Evolutionary conservation across 306 rosid genomes (phyloP), one percentile per base, ranked within the genome.

Genomic region (Spatholobus suberectus): DNA sequence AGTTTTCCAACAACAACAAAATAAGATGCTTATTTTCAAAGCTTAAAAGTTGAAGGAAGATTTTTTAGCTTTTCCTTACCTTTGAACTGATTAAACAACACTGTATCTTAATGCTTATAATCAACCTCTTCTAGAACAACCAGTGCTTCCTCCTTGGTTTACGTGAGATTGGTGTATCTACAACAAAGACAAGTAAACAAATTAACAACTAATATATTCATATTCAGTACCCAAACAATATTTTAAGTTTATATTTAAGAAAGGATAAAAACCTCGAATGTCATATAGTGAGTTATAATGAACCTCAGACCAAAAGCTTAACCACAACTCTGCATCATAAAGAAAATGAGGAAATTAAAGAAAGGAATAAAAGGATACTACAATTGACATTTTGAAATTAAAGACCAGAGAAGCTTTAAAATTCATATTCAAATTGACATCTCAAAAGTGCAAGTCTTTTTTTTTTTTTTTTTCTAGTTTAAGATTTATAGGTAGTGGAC

Each of bases 221-320:
- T 49, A 49, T 67, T 41, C 40, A 10, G 20, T 23, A 55, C 20
- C 11, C 71, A 0, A 24, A 67, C 6, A 18, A 20, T 17, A 55
- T 71, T 62, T 40, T 11, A 54, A 57, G 27, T 35, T 70, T 62
- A 49, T 65, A 61, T 70, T 17, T 6, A 11, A 15, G 44, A 18
- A 59, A 29, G 73, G 37, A 37, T 17, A 20, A 34, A 83, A 34
- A 93, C 98, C 96, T 85, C 32, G 86, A 61, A 85, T 70, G 67
- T 65, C 90, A 73, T 91, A 88, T 11, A 93, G 76, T 70, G 98
- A 91, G 81, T 91, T 93, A 86, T 90, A 93, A 78, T 93, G 98
- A 75, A 93, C 91, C 89, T 91, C 96, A 41, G 96, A 89, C 98
- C 98, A 91, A 85, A 91, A 91, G 89, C 98, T 93, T 85, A 93